These are phyloP conservation scores for Inga oerstediana DNA, from an alignment of 306 rosid genomes.

Conservation along the genomic window DNA sequence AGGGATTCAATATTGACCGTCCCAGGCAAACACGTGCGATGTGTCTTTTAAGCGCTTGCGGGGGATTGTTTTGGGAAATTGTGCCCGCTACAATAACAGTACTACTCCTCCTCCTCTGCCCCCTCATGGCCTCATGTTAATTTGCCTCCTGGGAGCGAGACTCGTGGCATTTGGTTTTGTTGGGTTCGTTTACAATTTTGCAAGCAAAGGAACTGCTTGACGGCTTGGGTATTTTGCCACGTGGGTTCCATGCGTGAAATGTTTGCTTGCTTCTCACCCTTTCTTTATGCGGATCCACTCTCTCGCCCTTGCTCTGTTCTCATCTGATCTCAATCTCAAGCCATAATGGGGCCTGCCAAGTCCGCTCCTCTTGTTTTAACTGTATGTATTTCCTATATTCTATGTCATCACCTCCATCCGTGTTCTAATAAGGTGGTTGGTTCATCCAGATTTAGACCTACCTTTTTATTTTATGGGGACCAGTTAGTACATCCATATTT, in stretches of 20 bases:
- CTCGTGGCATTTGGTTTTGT: background rate
- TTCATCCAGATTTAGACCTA: background rate
- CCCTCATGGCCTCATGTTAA: fast-evolving
- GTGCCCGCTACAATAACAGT: background rate
- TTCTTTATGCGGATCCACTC: background rate
- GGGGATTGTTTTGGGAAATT: conserved; percentile 17
- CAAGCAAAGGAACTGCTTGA: background rate
- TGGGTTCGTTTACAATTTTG: background rate
- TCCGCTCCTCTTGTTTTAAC: background rate
- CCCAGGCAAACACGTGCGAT: conserved; percentile 55
- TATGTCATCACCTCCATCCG: background rate
- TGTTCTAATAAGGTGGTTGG: background rate
- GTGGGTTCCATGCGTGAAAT: background rate
- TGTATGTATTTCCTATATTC: background rate
- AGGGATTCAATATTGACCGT: conserved; percentile 18
- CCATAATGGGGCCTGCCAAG: background rate
- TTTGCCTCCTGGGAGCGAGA: background rate
- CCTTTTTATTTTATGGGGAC: background rate
- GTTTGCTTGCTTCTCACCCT: background rate
- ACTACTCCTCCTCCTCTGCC: background rate
- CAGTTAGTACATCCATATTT: background rate
- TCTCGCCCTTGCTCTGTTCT: background rate
- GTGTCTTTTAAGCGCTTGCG: conserved; percentile 49
- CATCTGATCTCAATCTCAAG: background rate
- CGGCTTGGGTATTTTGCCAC: background rate